phyloP scores from a whole-genome alignment of 352 stramenopile species.

The Globisporangium paddicum region DNA sequence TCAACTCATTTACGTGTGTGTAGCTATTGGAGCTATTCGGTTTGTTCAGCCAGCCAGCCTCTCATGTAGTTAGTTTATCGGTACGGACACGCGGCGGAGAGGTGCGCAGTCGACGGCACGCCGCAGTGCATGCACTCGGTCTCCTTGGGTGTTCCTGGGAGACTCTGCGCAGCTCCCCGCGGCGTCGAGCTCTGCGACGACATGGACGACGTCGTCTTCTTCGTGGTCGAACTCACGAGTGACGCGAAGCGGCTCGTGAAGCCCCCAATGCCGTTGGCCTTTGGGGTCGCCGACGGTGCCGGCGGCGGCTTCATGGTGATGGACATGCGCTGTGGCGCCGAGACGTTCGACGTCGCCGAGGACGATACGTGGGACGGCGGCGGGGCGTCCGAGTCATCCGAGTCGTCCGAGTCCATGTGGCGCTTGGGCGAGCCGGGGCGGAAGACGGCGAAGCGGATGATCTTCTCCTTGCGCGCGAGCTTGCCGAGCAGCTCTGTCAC shows the following conservation, averaged over 20 bases:
- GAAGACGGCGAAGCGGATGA: conserved; percentile 78
- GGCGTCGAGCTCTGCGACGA: conserved; percentile 21
- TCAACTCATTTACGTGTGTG: neutral
- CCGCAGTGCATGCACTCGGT: conserved; percentile 42
- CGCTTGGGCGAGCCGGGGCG: conserved; percentile 45
- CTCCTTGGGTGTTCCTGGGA: conserved; percentile 22
- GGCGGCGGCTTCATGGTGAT: conserved; percentile 18
- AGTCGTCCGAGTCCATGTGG: conserved; percentile 35
- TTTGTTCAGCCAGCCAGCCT: neutral
- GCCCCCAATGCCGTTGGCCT: conserved; percentile 11
- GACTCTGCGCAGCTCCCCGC: conserved; percentile 15
- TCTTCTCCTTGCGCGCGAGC: conserved; percentile 70
- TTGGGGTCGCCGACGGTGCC: conserved; percentile 16
- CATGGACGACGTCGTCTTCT: conserved; percentile 24
- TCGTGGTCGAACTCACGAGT: conserved; percentile 46
- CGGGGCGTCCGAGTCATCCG: conserved; percentile 40
- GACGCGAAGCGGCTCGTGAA: conserved; percentile 65
- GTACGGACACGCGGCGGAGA: conserved; percentile 49
- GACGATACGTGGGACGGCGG: conserved; percentile 27
- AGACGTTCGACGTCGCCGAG: conserved; percentile 10
- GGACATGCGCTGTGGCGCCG: conserved; percentile 31
- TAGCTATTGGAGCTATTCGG: neutral
- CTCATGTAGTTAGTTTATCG: conserved; percentile 18
- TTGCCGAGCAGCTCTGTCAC: conserved; percentile 71
- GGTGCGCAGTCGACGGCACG: conserved; percentile 36